These are phyloP conservation scores for Microglena sp. DNA, from an alignment of 139 green algal species.

Conservation along the genomic window DNA sequence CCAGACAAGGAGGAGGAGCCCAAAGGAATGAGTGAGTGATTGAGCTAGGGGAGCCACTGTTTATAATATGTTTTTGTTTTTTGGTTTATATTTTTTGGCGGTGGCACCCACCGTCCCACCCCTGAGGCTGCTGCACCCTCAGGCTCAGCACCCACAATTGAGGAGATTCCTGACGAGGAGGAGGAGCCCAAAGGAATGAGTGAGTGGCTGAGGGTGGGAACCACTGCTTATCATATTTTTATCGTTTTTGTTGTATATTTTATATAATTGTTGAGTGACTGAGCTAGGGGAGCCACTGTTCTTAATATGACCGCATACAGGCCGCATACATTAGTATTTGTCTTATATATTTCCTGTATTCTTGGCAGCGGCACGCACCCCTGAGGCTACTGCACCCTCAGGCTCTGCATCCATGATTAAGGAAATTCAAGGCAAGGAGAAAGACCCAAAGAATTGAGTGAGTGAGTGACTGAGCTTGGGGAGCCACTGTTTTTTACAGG, in stretches of 20 bases:
- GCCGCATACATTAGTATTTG: too few relatives aligned
- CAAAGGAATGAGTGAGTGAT: background rate
- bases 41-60: background rate
- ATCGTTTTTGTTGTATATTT: too few relatives aligned
- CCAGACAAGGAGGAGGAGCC: background rate
- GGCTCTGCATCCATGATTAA: background rate
- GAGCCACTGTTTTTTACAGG: too few relatives aligned
- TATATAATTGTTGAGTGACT: too few relatives aligned
- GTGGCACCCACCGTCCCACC: too few relatives aligned
- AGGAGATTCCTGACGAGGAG: background rate
- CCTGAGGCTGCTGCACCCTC: background rate
- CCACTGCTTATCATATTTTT: too few relatives aligned
- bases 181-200: background rate
- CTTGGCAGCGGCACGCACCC: background rate
- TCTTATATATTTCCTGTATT: background rate
- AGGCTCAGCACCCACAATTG: constrained; percentile 1
- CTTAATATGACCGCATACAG: too few relatives aligned
- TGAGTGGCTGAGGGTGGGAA: background rate
- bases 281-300: too few relatives aligned
- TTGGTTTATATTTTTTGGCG: too few relatives aligned
- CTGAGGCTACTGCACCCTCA: background rate
- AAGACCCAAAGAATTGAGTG: background rate
- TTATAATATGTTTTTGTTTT: too few relatives aligned
- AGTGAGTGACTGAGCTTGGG: background rate
- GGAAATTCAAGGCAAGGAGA: background rate